Conservation (phyloP, 768 basidiomycete species). For the Podaxis pistillaris region DNA sequence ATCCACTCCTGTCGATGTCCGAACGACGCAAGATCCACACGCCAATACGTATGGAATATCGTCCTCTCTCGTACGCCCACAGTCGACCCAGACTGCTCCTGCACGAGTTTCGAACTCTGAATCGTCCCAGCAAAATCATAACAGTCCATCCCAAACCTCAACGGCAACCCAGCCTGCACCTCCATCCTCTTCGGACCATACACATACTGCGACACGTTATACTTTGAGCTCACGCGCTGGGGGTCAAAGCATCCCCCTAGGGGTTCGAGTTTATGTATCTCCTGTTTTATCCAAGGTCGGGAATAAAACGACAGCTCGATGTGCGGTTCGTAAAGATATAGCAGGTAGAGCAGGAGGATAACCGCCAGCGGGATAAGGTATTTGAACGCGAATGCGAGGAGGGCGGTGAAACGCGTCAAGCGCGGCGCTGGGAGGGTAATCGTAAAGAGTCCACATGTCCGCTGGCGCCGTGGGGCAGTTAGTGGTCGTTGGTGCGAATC, state of each 20-base stretch:
- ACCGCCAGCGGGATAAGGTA: conserved; percentile 36
- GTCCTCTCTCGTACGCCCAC: conserved; percentile 42
- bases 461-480: conserved; percentile 10
- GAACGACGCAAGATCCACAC: conserved; percentile 82
- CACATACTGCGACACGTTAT: conserved; percentile 65
- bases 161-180: conserved; percentile 76
- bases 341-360: conserved; percentile 42
- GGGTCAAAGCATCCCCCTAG: conserved; percentile 76
- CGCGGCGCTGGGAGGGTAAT: neutral
- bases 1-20: conserved; percentile 83
- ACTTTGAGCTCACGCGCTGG: conserved; percentile 54
- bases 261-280: conserved; percentile 64
- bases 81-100: neutral
- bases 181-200: conserved; percentile 65
- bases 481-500: conserved; percentile 3
- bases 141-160: conserved; percentile 84
- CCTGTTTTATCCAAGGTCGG: conserved; percentile 68
- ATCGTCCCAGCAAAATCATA: conserved; percentile 92
- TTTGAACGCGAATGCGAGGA: conserved; percentile 34
- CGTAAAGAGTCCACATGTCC: neutral
- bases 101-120: conserved; percentile 22
- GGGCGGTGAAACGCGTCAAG: conserved; percentile 25
- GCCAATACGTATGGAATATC: conserved; percentile 93
- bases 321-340: conserved; percentile 77
- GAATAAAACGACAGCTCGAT: conserved; percentile 81